Evolutionary conservation across 495 filamentous ascomycete genomes (phyloP), one percentile per base, ranked within the genome.

Genomic region (Neurospora hispaniola): DNA sequence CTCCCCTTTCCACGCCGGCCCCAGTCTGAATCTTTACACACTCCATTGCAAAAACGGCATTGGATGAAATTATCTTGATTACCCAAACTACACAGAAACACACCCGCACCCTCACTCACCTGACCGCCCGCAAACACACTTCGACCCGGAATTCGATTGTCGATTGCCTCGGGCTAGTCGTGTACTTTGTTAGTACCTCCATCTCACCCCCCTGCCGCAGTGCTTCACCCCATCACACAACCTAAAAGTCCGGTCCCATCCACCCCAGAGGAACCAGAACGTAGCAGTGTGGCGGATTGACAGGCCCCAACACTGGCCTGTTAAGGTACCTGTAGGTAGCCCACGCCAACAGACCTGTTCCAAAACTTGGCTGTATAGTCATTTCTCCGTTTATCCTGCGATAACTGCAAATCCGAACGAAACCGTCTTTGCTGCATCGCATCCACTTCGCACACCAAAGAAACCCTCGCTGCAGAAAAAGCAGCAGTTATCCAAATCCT

Each of bases 101-200:
- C 10, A 54, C 54, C 48, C 12, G 4, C 23, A 31, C 5, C 5
- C 27, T 31, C 54, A 27, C 23, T 62, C 54, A 62, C 54, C 54
- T 62, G 27, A 62, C 54, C 54, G 27, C 54, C 9, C 54, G 14
- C 27, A 38, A 38, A 38, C 4, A 38, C 35, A 38, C 35, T 38
- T 38, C 35, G 35, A 38, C 5, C 35, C 35, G 5, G 54, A 59
- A 62, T 48, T 70, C 75, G 70, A 76, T 76, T 76, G 71, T 75
- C 75, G 75, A 76, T 76, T 71, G 48, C 71, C 39, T 68, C 66
- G 71, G 70, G 48, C 69, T 46, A 38, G 69, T 70, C 39, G 73
- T 40, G 73, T 42, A 16, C 40, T 68, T 42, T 46, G 31, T 74
- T n/a, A 23, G 38, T 54, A 54, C 42, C 71, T 31, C 27, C 27